Base-by-base conservation (phyloP, 805 yeast species). In the Schizosaccharomyces japonicus region DNA sequence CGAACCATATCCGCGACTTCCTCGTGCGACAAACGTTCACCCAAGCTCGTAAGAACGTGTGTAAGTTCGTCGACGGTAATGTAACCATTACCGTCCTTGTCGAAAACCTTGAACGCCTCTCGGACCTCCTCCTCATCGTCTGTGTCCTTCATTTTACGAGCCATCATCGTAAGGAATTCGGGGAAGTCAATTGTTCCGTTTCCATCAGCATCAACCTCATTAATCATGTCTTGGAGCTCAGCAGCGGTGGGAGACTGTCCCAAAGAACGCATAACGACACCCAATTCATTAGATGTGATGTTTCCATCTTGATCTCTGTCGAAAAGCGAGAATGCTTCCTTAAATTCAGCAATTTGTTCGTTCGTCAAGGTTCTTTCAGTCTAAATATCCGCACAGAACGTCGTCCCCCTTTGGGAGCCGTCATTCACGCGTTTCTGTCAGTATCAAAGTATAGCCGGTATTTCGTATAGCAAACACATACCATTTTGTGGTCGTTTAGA, bases 221-320 rank as follows among this genome's bases (percentile, higher is more conserved):
- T 87, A 70, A 90, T 82, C 79, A 90, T 76, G 62, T 90, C 98
- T 49, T 90, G 80, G 57, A 90, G 78, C 64, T 90, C 98, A 54
- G 84, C 76, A 64, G 90, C 96, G 47, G 93, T 77, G 32, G 98
- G 98, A 58, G 87, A 87, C 64, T 84, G 90, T 47, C 98, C 98
- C 59, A 90, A 70, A n/a, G 95, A 82, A 67, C 98, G 79, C 98
- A 90, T 90, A 48, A 90, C 98, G 3, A 95, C 84, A 54, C 96
- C 95, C 55, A 90, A 71, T 66, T 90, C 98, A 59, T 81, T 74
- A 56, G 95, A 81, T 50, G 95, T 83, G 68, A 90, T 90, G 60
- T 83, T 82, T 45, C 62, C 61, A 30, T 45, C 47, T 10, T 19
- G 29, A 21, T 45, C 47, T 6, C 39, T 84, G 69, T 90, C 98